Evolutionary conservation across 164 flowering plant species (phyloP).

Genomic region (Vitis rotundifolia): DNA sequence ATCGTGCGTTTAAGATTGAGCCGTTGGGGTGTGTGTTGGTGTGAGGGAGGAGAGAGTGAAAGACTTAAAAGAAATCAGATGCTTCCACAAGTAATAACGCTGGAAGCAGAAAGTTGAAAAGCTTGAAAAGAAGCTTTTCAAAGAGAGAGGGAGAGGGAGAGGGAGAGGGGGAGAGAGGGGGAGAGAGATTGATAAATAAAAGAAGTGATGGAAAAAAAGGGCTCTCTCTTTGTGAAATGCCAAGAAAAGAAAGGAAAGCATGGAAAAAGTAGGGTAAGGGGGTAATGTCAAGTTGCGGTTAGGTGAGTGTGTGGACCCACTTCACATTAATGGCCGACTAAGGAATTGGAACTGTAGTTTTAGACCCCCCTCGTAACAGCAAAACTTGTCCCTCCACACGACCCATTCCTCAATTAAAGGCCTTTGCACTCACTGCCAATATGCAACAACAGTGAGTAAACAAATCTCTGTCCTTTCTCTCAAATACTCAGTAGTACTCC

Average conservation of each 20-base stretch:
- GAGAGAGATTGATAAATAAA: not conserved
- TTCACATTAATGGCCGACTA: slow-evolving; percentile 35
- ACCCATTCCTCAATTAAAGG: slow-evolving; percentile 6
- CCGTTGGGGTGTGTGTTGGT: slow-evolving; percentile 4
- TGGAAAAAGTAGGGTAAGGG: not conserved
- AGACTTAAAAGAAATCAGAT: slow-evolving; percentile 14
- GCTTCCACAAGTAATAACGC: slow-evolving; percentile 18
- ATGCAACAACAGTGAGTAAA: slow-evolving; percentile 8
- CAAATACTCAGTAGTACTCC: too few species aligned
- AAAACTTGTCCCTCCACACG: slow-evolving; percentile 16
- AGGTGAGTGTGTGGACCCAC: slow-evolving; percentile 46
- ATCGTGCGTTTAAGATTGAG: slow-evolving; percentile 6
- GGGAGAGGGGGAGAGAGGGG: slow-evolving; percentile 2
- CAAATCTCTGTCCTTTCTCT: not conserved
- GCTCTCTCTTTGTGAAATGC: slow-evolving; percentile 8
- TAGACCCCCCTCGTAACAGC: slow-evolving; percentile 20
- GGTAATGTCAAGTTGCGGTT: slow-evolving; percentile 25
- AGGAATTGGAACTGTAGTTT: slow-evolving; percentile 32
- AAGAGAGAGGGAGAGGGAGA: slow-evolving; percentile 16
- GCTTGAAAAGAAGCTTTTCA: slow-evolving; percentile 15
- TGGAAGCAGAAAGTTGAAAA: slow-evolving; percentile 28
- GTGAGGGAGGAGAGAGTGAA: not conserved
- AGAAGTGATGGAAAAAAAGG: not conserved
- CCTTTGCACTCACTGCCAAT: not conserved
- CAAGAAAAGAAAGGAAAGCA: slow-evolving; percentile 12